phyloP scores from a whole-genome alignment of 1,139 yeast species.

The Taphrina pruni region DNA sequence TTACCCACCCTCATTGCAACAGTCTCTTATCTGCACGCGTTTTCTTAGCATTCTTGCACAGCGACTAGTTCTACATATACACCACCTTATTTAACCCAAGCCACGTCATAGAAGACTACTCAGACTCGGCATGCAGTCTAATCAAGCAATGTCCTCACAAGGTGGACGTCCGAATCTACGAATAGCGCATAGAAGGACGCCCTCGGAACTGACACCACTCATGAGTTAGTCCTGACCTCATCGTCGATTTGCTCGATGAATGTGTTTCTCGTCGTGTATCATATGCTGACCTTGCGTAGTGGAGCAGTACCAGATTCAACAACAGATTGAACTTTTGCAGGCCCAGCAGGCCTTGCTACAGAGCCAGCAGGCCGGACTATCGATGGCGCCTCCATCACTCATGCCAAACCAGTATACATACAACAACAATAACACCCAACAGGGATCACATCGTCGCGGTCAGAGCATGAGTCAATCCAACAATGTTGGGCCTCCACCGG shows the following conservation, averaged over 20 bases:
- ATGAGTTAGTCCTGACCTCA: constrained; percentile 30
- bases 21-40: constrained; percentile 30
- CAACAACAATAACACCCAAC: constrained; percentile 7
- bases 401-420: constrained; percentile 21
- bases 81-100: not conserved
- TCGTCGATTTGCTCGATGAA: constrained; percentile 5
- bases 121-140: constrained; percentile 38
- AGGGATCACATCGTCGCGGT: constrained; percentile 45
- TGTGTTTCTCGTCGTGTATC: not conserved
- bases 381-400: constrained; percentile 29
- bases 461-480: constrained; percentile 45
- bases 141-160: constrained; percentile 21
- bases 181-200: constrained; percentile 40
- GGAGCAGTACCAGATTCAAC: constrained; percentile 41
- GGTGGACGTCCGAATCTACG: constrained; percentile 38
- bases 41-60: not conserved
- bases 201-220: constrained; percentile 40
- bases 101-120: not conserved
- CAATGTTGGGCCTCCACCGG: constrained; percentile 32
- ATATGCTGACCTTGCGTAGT: constrained; percentile 17
- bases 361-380: constrained; percentile 38
- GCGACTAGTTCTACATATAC: not conserved
- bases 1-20: constrained; percentile 19
- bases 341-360: constrained; percentile 41
- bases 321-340: constrained; percentile 39